Percentiles rank a stretch among this genome's conserved stretches.
Evolutionary conservation across 1,139 yeast species (phyloP).

Genomic region (Yamadazyma spencermartinsiae): DNA sequence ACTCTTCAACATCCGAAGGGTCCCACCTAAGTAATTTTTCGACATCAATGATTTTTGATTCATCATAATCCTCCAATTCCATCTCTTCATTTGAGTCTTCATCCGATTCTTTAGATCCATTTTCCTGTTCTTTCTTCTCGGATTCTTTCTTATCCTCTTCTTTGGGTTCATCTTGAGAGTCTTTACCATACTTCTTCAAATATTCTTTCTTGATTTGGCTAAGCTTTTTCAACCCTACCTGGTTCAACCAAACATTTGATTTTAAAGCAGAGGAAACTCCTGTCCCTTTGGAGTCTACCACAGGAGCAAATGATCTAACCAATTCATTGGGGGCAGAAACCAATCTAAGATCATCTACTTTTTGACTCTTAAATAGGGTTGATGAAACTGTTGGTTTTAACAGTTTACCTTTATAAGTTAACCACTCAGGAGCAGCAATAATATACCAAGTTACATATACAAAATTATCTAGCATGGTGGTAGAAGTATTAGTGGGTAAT

Average conservation of each 20-base stretch:
- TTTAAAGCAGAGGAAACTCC: slow-evolving; percentile 65
- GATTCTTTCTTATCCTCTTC: slow-evolving; percentile 12
- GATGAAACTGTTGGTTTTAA: slow-evolving; percentile 29
- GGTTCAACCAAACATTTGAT: slow-evolving; percentile 77
- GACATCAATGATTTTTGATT: slow-evolving; percentile 21
- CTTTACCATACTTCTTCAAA: slow-evolving; percentile 19
- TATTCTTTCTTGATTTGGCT: slow-evolving; percentile 35
- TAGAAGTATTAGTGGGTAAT: slow-evolving; percentile 59
- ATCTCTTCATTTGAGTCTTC: slow-evolving; percentile 11
- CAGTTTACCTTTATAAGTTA: slow-evolving; percentile 48
- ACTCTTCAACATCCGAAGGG: slow-evolving; percentile 30
- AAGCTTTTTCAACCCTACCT: slow-evolving; percentile 58
- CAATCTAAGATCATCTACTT: slow-evolving; percentile 21
- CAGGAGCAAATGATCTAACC: slow-evolving; percentile 76
- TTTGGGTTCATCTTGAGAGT: slow-evolving; percentile 10
- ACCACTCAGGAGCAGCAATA: slow-evolving; percentile 80
- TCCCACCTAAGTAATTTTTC: slow-evolving; percentile 39
- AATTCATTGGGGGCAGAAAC: slow-evolving; percentile 37
- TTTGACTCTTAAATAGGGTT: slow-evolving; percentile 19
- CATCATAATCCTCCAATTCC: slow-evolving; percentile 14
- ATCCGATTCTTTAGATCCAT: slow-evolving; percentile 6
- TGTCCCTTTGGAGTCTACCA: slow-evolving; percentile 66
- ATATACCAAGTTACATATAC: slow-evolving; percentile 89
- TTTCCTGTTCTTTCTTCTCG: slow-evolving; percentile 7
- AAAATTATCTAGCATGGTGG: slow-evolving; percentile 68